A percentile compares a stretch with the other conserved stretches of the same genome.
These are phyloP conservation scores for Phlebiopsis flavidoalba DNA, from an alignment of 768 basidiomycete genomes.

Conservation along the genomic window DNA sequence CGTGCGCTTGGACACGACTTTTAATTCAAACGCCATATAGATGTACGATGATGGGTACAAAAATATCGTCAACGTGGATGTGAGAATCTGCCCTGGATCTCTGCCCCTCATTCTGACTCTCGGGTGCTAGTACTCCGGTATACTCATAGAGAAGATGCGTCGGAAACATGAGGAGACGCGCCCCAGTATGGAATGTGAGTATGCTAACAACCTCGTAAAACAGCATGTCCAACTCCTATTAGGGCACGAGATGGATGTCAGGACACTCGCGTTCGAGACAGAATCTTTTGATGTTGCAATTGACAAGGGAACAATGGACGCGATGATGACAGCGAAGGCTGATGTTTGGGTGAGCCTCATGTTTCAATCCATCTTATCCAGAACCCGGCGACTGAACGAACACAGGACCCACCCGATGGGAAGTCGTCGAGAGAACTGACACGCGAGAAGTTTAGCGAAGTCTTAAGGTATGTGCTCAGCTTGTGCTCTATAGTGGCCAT, in stretches of 20 bases:
- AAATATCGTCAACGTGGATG: conserved; percentile 76
- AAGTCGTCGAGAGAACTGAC: conserved; percentile 65
- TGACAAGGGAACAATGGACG: conserved; percentile 92
- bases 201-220: neutral
- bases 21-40: conserved; percentile 18
- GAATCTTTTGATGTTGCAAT: conserved; percentile 73
- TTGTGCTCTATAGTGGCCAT: neutral
- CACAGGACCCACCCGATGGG: conserved; percentile 68
- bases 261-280: conserved; percentile 55
- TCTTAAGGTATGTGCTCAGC: conserved; percentile 46
- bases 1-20: neutral
- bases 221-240: neutral
- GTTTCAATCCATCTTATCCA: neutral
- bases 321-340: conserved; percentile 80
- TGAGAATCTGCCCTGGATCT: conserved; percentile 26
- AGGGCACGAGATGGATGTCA: conserved; percentile 88
- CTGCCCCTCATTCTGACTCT: neutral
- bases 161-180: conserved; percentile 41
- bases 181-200: conserved; percentile 69
- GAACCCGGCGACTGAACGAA: neutral
- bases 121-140: conserved; percentile 58
- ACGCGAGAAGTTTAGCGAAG: conserved; percentile 74
- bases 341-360: conserved; percentile 66
- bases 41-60: conserved; percentile 88
- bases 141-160: conserved; percentile 74